Conservation (phyloP, 148 eudicot species). For the Mesembryanthemum crystallinum region DNA sequence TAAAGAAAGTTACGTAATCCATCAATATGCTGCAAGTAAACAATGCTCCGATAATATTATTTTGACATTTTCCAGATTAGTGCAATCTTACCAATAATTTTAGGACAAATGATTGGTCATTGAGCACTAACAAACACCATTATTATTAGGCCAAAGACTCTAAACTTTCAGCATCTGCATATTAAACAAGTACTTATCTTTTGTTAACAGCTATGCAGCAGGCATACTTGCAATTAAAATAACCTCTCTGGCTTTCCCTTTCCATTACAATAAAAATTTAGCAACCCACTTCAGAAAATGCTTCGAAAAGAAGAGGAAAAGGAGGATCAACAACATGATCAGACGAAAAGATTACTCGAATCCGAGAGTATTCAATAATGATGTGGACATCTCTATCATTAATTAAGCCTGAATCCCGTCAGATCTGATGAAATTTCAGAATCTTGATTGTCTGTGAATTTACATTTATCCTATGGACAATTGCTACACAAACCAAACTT, state of each 20-base stretch:
- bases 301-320: not conserved
- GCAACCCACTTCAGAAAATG: not conserved
- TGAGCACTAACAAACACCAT: slow-evolving; percentile 1
- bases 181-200: not conserved
- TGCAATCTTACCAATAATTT: slow-evolving; percentile 20
- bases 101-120: not conserved
- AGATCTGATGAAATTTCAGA: not conserved
- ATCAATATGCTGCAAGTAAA: not conserved
- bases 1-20: slow-evolving; percentile 2
- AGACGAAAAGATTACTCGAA: not conserved
- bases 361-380: not conserved
- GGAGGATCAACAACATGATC: not conserved
- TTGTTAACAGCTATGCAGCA: slow-evolving; percentile 9
- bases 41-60: slow-evolving; percentile 15
- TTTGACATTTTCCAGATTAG: slow-evolving; percentile 5
- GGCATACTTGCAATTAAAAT: not conserved
- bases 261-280: not conserved
- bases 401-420: not conserved
- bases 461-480: not conserved
- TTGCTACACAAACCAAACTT: slow-evolving; percentile 8
- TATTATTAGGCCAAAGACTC: slow-evolving; percentile 14
- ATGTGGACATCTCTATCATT: not conserved
- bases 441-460: not conserved
- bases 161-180: not conserved
- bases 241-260: not conserved